Percentiles rank a stretch among this genome's conserved stretches.
Evolutionary conservation across 768 basidiomycete species (phyloP).

Genomic region (Suillus paluster): DNA sequence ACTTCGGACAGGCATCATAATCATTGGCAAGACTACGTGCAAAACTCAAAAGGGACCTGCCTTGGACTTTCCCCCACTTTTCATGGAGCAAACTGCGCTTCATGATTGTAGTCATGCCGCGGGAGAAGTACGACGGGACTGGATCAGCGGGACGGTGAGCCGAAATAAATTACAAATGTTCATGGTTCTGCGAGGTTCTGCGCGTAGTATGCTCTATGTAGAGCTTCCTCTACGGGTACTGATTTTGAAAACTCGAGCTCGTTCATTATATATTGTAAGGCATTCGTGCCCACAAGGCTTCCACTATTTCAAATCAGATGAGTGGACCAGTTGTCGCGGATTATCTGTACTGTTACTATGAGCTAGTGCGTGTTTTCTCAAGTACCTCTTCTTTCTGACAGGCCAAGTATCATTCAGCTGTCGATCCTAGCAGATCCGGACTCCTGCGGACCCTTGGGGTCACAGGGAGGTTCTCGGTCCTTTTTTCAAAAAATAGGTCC

Average conservation of each 20-base stretch:
- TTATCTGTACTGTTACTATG: too few species aligned
- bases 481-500: too few species aligned
- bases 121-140: neutral
- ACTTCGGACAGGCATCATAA: slow-evolving; percentile 67
- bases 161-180: neutral
- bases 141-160: too few species aligned
- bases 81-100: slow-evolving; percentile 11
- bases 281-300: slow-evolving; percentile 79
- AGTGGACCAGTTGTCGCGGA: too few species aligned
- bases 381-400: too few species aligned
- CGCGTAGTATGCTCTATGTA: slow-evolving; percentile 67
- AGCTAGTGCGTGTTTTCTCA: too few species aligned
- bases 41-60: slow-evolving; percentile 34
- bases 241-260: neutral
- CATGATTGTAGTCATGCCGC: neutral
- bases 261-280: slow-evolving; percentile 48
- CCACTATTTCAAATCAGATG: slow-evolving; percentile 74
- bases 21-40: slow-evolving; percentile 79
- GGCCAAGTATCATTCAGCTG: too few species aligned
- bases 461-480: too few species aligned
- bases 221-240: slow-evolving; percentile 53
- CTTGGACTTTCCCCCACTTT: slow-evolving; percentile 11
- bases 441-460: too few species aligned
- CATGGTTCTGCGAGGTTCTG: neutral
- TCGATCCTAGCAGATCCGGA: too few species aligned